Percentiles rank a stretch among this genome's conserved stretches.
Evolutionary conservation across 352 stramenopile species (phyloP).

Genomic region (Phytophthora citrophthora): DNA sequence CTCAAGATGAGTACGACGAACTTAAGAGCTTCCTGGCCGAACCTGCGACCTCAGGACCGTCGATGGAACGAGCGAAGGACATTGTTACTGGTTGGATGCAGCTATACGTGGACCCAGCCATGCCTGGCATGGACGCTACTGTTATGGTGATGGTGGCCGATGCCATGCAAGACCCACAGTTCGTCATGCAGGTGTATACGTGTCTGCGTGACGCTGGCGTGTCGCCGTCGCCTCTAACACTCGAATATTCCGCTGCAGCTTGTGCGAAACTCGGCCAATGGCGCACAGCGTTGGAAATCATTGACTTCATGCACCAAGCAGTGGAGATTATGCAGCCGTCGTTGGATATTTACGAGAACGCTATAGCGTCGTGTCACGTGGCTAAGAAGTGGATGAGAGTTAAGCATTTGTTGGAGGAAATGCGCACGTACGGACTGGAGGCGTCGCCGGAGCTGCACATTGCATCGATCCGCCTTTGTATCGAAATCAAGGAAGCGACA

Average conservation of each 20-base stretch:
- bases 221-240: conserved; percentile 68
- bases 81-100: conserved; percentile 62
- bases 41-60: conserved; percentile 41
- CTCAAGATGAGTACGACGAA: conserved; percentile 58
- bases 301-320: conserved; percentile 74
- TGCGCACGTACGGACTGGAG: conserved; percentile 57
- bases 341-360: conserved; percentile 75
- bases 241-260: conserved; percentile 66
- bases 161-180: conserved; percentile 55
- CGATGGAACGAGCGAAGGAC: conserved; percentile 39
- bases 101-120: conserved; percentile 64
- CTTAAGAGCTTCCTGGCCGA: conserved; percentile 70
- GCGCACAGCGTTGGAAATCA: conserved; percentile 59
- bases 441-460: conserved; percentile 61
- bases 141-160: conserved; percentile 84
- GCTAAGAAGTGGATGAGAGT: conserved; percentile 73
- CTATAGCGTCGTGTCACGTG: conserved; percentile 55
- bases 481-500: conserved; percentile 57
- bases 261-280: conserved; percentile 64
- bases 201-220: conserved; percentile 61
- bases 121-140: conserved; percentile 75
- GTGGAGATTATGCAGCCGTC: conserved; percentile 77
- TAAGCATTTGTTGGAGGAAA: conserved; percentile 75
- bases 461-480: conserved; percentile 56
- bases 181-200: conserved; percentile 69